Evolutionary conservation across 441 rosid genomes (phyloP).

Genomic region (Francoa sonchifolia): DNA sequence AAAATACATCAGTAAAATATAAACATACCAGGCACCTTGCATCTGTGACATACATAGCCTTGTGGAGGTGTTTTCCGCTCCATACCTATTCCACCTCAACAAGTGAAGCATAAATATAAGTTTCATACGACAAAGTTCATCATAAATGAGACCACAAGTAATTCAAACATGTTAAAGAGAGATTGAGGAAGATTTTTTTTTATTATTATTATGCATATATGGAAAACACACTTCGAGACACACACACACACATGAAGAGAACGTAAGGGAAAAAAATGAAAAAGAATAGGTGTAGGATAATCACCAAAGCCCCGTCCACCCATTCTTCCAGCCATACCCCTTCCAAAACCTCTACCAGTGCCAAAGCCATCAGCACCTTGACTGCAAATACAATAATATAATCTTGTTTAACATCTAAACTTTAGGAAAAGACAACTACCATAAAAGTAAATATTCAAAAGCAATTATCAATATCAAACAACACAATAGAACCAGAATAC

Average conservation of each 20-base stretch:
- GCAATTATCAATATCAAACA: background rate
- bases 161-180: too few relatives aligned
- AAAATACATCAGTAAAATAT: conserved; percentile 4
- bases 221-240: background rate
- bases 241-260: background rate
- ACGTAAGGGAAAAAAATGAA: background rate
- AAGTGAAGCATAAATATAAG: conserved; percentile 14
- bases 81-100: conserved; percentile 44
- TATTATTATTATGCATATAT: too few relatives aligned
- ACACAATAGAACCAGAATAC: conserved; percentile 2
- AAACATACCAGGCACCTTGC: conserved; percentile 76
- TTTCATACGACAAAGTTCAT: too few relatives aligned
- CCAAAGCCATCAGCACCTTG: conserved; percentile 78
- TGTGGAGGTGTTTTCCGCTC: conserved; percentile 94
- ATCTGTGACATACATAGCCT: conserved; percentile 92
- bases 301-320: conserved; percentile 97
- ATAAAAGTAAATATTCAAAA: background rate
- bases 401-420: background rate
- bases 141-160: too few relatives aligned
- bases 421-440: too few relatives aligned
- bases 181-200: background rate
- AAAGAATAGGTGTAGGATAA: conserved; percentile 15
- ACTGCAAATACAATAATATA: conserved; percentile 27
- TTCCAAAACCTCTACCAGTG: conserved; percentile 85
- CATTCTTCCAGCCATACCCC: conserved; percentile 86